Conservation (phyloP, 352 stramenopile genomes). For the Thalassiosira hispida region DNA sequence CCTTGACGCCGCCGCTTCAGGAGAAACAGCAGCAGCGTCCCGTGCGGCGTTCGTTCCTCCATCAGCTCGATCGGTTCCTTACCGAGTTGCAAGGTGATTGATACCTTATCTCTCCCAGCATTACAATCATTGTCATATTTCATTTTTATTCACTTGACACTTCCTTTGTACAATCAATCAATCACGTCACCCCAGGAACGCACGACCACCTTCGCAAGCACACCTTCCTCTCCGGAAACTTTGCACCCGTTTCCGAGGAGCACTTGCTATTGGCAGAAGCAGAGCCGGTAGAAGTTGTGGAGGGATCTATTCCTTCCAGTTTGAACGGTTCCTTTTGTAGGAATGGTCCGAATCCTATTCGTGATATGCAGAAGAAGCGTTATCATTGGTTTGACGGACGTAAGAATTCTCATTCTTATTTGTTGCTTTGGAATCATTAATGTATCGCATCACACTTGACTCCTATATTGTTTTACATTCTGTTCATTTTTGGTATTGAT, state of each 20-base stretch:
- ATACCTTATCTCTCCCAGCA: not conserved
- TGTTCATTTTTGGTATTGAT: not conserved
- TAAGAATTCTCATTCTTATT: conserved; percentile 31
- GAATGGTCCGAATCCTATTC: conserved; percentile 62
- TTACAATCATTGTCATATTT: conserved; percentile 1
- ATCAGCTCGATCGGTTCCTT: conserved; percentile 47
- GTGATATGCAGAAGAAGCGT: conserved; percentile 33
- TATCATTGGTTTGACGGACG: conserved; percentile 72
- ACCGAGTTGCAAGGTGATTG: conserved; percentile 42
- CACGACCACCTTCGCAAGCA: conserved; percentile 23
- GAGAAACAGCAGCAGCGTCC: too few species aligned
- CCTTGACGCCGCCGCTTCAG: too few species aligned
- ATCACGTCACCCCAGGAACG: not conserved
- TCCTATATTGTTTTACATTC: not conserved
- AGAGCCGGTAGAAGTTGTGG: conserved; percentile 40
- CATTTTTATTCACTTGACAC: too few species aligned
- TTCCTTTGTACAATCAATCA: not conserved
- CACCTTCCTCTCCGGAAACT: conserved; percentile 54
- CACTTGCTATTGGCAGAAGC: too few species aligned
- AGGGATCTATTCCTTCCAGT: conserved; percentile 50
- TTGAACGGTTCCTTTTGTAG: conserved; percentile 51
- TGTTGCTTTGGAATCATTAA: not conserved
- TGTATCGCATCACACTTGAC: conserved; percentile 2
- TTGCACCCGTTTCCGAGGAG: conserved; percentile 54
- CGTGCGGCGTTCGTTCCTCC: conserved; percentile 46